These are phyloP conservation scores for Phytophthora litchii DNA, from an alignment of 352 stramenopile genomes.

Conservation along the genomic window DNA sequence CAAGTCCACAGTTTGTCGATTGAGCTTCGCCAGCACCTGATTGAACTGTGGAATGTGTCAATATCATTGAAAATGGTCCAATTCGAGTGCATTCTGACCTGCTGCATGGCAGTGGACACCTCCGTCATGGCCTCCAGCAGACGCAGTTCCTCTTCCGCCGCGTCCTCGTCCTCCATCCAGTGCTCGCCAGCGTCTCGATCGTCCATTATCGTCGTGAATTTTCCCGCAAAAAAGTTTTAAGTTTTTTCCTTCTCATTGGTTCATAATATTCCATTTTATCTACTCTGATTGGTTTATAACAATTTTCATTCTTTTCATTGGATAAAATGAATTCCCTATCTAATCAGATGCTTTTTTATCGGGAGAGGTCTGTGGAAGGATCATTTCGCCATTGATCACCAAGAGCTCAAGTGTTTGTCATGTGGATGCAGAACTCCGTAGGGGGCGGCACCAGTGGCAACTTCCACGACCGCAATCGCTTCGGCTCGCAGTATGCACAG, in stretches of 20 bases:
- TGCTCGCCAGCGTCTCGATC: slow-evolving; percentile 22
- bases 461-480: slow-evolving; percentile 58
- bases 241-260: background rate
- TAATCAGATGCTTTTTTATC: slow-evolving; percentile 32
- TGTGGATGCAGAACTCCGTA: slow-evolving; percentile 77
- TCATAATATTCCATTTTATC: no score
- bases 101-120: slow-evolving; percentile 48
- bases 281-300: slow-evolving; percentile 6
- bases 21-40: slow-evolving; percentile 52
- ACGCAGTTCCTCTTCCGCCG: slow-evolving; percentile 53
- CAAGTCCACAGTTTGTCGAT: slow-evolving; percentile 50
- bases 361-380: slow-evolving; percentile 13
- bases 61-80: background rate
- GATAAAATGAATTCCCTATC: slow-evolving; percentile 3
- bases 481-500: slow-evolving; percentile 38
- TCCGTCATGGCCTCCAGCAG: slow-evolving; percentile 50
- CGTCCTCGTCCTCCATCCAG: slow-evolving; percentile 36
- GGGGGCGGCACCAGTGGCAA: slow-evolving; percentile 45
- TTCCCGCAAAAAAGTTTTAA: slow-evolving; percentile 1
- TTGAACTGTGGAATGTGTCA: slow-evolving; percentile 44
- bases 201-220: slow-evolving; percentile 27
- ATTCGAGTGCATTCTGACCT: slow-evolving; percentile 22
- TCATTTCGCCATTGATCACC: slow-evolving; percentile 7
- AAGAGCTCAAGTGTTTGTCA: slow-evolving; percentile 12
- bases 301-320: slow-evolving; percentile 5